Base-by-base conservation (phyloP, 2,329 filamentous ascomycete genomes). In the Aschersonia sp. region DNA sequence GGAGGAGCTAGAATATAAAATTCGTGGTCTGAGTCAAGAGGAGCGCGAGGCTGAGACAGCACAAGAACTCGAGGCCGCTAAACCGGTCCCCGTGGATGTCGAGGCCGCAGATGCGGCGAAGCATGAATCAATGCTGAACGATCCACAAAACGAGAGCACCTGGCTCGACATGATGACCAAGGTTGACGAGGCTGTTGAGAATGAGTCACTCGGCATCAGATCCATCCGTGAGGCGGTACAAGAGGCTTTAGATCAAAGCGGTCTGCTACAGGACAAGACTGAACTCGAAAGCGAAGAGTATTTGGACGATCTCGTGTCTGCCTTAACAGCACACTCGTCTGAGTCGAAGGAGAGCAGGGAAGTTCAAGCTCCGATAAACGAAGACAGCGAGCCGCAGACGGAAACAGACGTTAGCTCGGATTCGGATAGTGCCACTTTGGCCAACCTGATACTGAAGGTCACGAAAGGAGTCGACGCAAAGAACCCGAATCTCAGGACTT, bases 1-100 rank as follows among this genome's bases (percentile, higher is more conserved):
- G 29, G 79, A 84, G 45, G 75, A 75, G 9, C 86, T 86, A 54
- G 84, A 94, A 61, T 72, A 70, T 40, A 65, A 72, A 10, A 73
- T 87, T 12, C 67, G 81, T 43, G 78, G 73, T 6, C 54, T 80
- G 2, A 62, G 63, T 2, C 58, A 63, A 41, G 52, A 58, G 20
- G 61, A 63, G 43, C 53, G 51, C 4, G 61, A 65, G 38, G 51
- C 47, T 3, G 53, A 59, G 40, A 48, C 51, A 3, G 45, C 44
- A 2, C 44, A 47, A 29, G 52, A 52, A 29, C 53, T 52, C 38
- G 47, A 51, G 30, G 46, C 45, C 44, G 50, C 53, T 43, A 49
- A 56, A 9, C 46, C 48, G 30, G 56, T 55, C n/a, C 48, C 49
- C 42, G 49, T 52, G 32, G 47, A 48, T 40, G 38, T 30, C 3